Evolutionary conservation across 2,329 filamentous ascomycete species (phyloP).

Genomic region (Trichoderma hamatum): DNA sequence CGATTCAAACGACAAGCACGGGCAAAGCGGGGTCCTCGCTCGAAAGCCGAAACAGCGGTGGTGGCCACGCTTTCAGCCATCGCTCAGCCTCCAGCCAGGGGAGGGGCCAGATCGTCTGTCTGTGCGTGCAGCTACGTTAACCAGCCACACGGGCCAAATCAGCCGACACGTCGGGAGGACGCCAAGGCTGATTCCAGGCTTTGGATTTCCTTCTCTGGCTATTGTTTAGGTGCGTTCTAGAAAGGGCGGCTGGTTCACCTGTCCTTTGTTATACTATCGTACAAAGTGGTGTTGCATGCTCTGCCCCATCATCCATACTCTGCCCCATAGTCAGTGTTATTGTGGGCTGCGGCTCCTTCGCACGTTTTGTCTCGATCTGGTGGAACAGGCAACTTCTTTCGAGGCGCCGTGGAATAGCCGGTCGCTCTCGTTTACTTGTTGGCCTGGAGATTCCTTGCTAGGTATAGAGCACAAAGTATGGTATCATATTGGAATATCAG

Average conservation of each 20-base stretch:
- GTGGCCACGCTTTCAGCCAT: slow-evolving; percentile 8
- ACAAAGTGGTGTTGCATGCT: too few species aligned
- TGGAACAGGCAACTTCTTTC: background rate
- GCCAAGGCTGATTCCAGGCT: slow-evolving; percentile 19
- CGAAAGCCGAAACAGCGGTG: background rate
- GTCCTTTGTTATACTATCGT: too few species aligned
- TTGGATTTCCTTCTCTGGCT: background rate
- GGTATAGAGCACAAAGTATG: background rate
- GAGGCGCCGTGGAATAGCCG: background rate
- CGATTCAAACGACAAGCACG: background rate
- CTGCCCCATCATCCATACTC: too few species aligned
- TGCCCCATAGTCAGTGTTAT: background rate
- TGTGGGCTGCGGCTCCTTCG: background rate
- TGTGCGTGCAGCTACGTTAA: background rate
- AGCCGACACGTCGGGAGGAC: slow-evolving; percentile 2
- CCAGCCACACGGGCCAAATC: slow-evolving; percentile 1
- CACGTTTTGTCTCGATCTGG: background rate
- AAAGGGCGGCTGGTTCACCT: too few species aligned
- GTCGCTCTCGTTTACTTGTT: background rate
- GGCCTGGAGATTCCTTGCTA: background rate
- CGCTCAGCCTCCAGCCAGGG: slow-evolving; percentile 12
- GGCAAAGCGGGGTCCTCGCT: background rate
- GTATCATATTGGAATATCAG: background rate
- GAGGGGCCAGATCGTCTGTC: background rate
- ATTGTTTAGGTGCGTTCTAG: too few species aligned